Conservation (phyloP, 441 rosid genomes). For the Eugenia klotzschiana region DNA sequence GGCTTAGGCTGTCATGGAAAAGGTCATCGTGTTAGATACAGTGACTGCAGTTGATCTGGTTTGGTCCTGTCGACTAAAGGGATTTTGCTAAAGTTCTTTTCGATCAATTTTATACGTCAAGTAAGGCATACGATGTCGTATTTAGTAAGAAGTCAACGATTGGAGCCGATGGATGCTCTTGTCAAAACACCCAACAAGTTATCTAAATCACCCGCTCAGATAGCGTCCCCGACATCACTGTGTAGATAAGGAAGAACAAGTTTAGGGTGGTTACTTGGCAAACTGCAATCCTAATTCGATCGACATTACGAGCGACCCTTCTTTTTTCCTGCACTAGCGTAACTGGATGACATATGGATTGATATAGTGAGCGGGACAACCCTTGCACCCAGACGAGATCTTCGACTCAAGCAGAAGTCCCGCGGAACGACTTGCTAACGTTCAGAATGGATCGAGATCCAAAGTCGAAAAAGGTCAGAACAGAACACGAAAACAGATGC, state of each 20-base stretch:
- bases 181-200: neutral
- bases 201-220: neutral
- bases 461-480: neutral
- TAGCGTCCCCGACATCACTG: neutral
- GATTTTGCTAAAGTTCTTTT: neutral
- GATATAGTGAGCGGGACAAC: neutral
- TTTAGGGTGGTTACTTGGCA: neutral
- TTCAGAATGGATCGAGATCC: neutral
- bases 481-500: neutral
- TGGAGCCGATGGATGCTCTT: neutral
- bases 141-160: neutral
- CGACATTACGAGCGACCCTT: neutral
- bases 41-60: neutral
- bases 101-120: neutral
- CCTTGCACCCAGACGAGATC: neutral
- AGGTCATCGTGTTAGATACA: neutral
- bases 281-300: neutral
- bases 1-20: neutral
- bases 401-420: neutral
- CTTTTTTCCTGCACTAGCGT: neutral
- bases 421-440: neutral
- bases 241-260: neutral
- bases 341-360: neutral
- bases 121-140: neutral
- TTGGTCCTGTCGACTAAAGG: neutral